phyloP scores from a whole-genome alignment of 495 filamentous ascomycete species.

The Pyrenula aspistea region DNA sequence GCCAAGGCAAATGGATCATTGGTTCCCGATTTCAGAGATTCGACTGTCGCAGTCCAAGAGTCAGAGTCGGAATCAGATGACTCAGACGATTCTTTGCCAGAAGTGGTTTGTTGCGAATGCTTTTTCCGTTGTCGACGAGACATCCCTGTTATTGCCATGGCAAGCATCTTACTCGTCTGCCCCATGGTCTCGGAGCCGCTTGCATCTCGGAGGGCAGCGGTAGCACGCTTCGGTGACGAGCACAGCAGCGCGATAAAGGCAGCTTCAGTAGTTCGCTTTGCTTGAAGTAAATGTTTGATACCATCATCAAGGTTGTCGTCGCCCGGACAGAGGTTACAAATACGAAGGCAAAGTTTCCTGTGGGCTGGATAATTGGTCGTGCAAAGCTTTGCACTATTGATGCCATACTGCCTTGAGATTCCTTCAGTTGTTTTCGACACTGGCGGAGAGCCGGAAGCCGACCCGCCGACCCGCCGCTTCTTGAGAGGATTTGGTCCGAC shows the following conservation, averaged over 20 bases:
- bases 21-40: constrained; percentile 52
- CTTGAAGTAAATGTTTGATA: constrained; percentile 42
- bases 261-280: constrained; percentile 67
- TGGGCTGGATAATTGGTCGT: constrained; percentile 60
- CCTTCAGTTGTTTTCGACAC: constrained; percentile 11
- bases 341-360: constrained; percentile 63
- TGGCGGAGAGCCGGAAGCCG: neutral
- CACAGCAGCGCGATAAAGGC: constrained; percentile 68
- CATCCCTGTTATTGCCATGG: constrained; percentile 42
- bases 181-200: constrained; percentile 7
- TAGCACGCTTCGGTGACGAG: constrained; percentile 46
- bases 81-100: neutral
- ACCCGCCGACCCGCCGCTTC: neutral
- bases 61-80: constrained; percentile 31
- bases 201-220: constrained; percentile 29
- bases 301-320: constrained; percentile 48
- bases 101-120: neutral
- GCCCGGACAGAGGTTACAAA: constrained; percentile 61
- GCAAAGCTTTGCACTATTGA: constrained; percentile 31
- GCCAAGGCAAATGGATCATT: constrained; percentile 81
- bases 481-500: constrained; percentile 28
- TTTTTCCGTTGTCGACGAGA: constrained; percentile 17
- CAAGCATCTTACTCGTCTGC: constrained; percentile 36
- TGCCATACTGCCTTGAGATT: constrained; percentile 21
- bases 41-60: constrained; percentile 39